Evolutionary conservation across 2,329 filamentous ascomycete species (phyloP), one percentile per base, ranked within the genome.

Genomic region (Pestalotiopsis sp.): DNA sequence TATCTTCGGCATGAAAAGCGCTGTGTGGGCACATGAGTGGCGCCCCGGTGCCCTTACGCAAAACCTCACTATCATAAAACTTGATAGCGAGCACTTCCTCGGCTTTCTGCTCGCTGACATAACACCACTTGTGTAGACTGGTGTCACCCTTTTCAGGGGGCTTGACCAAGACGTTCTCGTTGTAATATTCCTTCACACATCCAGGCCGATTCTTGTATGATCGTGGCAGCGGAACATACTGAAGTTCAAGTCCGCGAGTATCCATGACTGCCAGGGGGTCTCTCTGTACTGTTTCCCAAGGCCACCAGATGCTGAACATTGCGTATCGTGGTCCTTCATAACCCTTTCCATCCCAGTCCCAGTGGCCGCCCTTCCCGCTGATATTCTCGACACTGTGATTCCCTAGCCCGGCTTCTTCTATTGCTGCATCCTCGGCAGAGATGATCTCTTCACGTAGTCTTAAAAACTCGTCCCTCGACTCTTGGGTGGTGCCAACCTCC

Each of bases 271-370:
- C 74, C 14, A 74, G 58, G 14, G 74, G 69, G 68, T 75, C 73
- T 6, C 74, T 38, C n/a, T 39, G 25, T n/a, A 74, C 73, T 4
- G 67, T 70, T 58, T 72, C 72, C 67, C 73, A 56, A 4, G 72
- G 72, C 31, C 73, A 39, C 72, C 73, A 75, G 27, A 75, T 64
- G 17, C 66, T 68, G 58, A 68, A 74, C 52, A 74, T 66, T 3
- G 73, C 74, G 67, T 68, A 74, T 20, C 72, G 69, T 1, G 71
- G 72, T 12, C 63, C 68, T 3, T n/a, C 3, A 45, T 49, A 58
- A 4, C 69, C 71, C 14, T 63, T 20, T 39, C 71, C 73, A 49
- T 64, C 23, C 36, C 68, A 61, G 27, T 69, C 67, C 64, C 69
- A 52, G 14, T 65, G 63, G 11, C 63, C 41, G 11, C 39, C 63